phyloP scores from a whole-genome alignment of 202 grass and related monocot genomes.

The Setaria italica region DNA sequence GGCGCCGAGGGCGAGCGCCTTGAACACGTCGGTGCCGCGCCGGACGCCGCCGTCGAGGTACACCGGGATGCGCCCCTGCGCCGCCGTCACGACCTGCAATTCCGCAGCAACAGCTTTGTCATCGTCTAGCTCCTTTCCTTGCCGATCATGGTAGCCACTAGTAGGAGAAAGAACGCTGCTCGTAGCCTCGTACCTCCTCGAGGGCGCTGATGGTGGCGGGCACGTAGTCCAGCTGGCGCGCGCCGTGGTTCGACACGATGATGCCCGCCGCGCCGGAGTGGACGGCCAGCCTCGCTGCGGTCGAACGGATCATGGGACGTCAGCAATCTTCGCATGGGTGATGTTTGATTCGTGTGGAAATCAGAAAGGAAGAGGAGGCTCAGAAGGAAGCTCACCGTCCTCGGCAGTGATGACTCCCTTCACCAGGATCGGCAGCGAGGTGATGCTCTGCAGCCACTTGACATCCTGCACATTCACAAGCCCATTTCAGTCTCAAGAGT shows the following conservation, averaged over 20 bases:
- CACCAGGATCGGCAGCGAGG: conserved; percentile 89
- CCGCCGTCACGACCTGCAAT: conserved; percentile 62
- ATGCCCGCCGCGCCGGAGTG: conserved; percentile 86
- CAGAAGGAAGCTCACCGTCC: conserved; percentile 53
- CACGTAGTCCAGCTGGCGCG: conserved; percentile 94
- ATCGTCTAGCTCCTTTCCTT: neutral
- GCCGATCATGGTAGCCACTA: neutral
- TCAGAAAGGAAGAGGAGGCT: neutral
- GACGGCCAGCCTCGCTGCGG: conserved; percentile 70
- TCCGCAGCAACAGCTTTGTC: neutral
- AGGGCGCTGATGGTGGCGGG: conserved; percentile 92
- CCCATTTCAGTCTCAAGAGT: neutral
- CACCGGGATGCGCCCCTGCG: conserved; percentile 79
- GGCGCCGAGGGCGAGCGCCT: conserved; percentile 91
- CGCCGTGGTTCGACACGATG: conserved; percentile 97
- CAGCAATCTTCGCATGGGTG: neutral
- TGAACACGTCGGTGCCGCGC: conserved; percentile 97
- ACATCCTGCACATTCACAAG: conserved; percentile 63
- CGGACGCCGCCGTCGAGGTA: conserved; percentile 94
- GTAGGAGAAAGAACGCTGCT: neutral
- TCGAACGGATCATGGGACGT: neutral
- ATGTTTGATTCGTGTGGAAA: neutral
- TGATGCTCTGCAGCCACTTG: conserved; percentile 96
- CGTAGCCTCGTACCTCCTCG: conserved; percentile 52
- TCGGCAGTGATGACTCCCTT: conserved; percentile 94